phyloP scores from a whole-genome alignment of 1,284 basidiomycete species.

The Apiotrichum montevideense region DNA sequence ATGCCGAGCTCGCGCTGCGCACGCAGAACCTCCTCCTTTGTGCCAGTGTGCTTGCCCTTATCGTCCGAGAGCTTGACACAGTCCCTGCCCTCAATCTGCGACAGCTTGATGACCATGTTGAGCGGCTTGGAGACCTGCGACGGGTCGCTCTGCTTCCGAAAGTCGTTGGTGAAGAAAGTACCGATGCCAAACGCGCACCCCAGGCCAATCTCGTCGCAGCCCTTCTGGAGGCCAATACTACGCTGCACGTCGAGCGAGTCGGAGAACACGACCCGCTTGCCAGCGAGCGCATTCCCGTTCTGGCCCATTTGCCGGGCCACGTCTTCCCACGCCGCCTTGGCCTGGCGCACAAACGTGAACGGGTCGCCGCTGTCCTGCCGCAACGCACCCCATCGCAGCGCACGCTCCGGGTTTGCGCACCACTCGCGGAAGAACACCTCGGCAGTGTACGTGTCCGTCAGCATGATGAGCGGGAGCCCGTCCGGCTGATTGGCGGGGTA shows the following conservation, averaged over 20 bases:
- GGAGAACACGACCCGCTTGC: constrained; percentile 74
- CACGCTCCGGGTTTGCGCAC: constrained; percentile 55
- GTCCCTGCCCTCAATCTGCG: constrained; percentile 61
- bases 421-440: constrained; percentile 76
- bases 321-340: constrained; percentile 56
- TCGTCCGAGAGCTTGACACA: constrained; percentile 94
- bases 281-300: constrained; percentile 56
- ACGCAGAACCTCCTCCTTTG: constrained; percentile 35
- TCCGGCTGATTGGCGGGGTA: constrained; percentile 53
- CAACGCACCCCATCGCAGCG: constrained; percentile 66
- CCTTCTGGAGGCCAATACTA: constrained; percentile 62
- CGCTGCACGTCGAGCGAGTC: constrained; percentile 70
- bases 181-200: constrained; percentile 81
- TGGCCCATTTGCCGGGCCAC: constrained; percentile 36
- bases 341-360: constrained; percentile 64
- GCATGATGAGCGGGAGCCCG: constrained; percentile 59
- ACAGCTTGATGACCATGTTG: constrained; percentile 90
- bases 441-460: constrained; percentile 90
- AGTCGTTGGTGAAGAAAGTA: constrained; percentile 85
- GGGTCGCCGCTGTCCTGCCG: constrained; percentile 93
- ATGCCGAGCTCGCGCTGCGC: constrained; percentile 35
- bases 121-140: constrained; percentile 66
- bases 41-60: constrained; percentile 57
- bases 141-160: constrained; percentile 57
- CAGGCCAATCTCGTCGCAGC: constrained; percentile 68